Base-by-base conservation (phyloP, 371 early-diverging fungal species). In the Actinomortierella wolfii region DNA sequence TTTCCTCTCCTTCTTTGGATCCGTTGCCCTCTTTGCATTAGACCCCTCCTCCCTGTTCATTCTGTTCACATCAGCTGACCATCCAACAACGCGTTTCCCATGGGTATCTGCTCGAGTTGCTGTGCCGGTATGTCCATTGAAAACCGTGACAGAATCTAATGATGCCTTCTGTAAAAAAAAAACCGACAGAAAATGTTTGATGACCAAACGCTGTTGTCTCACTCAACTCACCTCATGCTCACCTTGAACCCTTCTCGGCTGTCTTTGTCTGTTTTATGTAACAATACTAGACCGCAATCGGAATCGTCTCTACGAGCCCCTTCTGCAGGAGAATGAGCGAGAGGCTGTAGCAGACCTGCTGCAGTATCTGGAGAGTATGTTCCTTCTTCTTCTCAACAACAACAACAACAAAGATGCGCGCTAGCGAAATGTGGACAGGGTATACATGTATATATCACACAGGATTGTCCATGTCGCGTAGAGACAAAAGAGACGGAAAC, bases 291-390 rank as follows among this genome's bases (percentile, higher is more conserved):
- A 70, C 71, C 71, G 71, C 47, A 65, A 53, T 61, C 65, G 71
- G 28, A 61, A 54, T 50, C 59, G 82, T 46, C 76, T 85, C n/a
- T 92, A 92, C 71, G 93, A 93, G 66, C 91, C 93, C 26, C 66
- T 93, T 54, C 81, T 93, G 57, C 89, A 89, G 67, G 93, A 92
- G 55, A 90, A 89, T 68, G 95, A 94, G 66, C 85, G 92, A 40
- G 90, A 91, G 56, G 94, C 94, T 9, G 93, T 94, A 54, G 86
- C 91, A 25, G 91, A 89, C 71, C 68, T 94, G 55, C 78, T 94
- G 42, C 88, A 91, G 61, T 89, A 84, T 57, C 83, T 94, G 57
- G 94, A 94, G 70, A 88, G 93, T 92, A 84, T 76, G 20, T 46
- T 51, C 8, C 29, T 34, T 17, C 45, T 23, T 9, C 20, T 43